These are phyloP conservation scores for Chrysosporium keratinophilum DNA, from an alignment of 2,329 filamentous ascomycete genomes.

Conservation along the genomic window DNA sequence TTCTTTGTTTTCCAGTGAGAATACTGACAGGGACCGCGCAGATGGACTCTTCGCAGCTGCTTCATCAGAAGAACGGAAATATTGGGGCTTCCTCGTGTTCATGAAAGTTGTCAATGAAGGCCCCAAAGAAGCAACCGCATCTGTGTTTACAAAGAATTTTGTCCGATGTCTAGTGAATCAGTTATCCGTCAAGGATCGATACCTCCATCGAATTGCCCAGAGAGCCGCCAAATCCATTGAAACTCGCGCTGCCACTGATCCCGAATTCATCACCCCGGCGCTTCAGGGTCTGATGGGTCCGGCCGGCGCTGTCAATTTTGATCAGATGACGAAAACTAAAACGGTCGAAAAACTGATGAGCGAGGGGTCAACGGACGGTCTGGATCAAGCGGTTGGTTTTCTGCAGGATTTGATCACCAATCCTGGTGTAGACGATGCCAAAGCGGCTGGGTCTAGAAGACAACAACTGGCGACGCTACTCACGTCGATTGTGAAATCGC, in stretches of 20 bases:
- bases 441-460: constrained; percentile 38
- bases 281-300: constrained; percentile 59
- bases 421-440: constrained; percentile 38
- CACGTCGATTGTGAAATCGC: constrained; percentile 39
- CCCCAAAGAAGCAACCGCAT: constrained; percentile 41
- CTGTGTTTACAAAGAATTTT: constrained; percentile 73
- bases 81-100: constrained; percentile 82
- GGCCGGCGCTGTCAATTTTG: constrained; percentile 66
- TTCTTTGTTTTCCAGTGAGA: constrained; percentile 22
- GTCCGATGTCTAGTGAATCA: constrained; percentile 76
- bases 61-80: constrained; percentile 80
- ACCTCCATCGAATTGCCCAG: constrained; percentile 66
- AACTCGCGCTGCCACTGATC: constrained; percentile 51
- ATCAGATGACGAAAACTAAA: constrained; percentile 75
- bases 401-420: constrained; percentile 39
- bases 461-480: constrained; percentile 45
- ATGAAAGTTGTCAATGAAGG: constrained; percentile 56
- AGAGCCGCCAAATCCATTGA: constrained; percentile 66
- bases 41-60: constrained; percentile 73
- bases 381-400: constrained; percentile 46
- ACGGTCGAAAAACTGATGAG: constrained; percentile 66
- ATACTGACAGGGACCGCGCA: no score
- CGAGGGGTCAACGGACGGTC: constrained; percentile 42
- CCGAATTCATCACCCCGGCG: constrained; percentile 50
- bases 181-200: constrained; percentile 63